Base-by-base conservation (phyloP, 345 rosid genomes). In the Fremontodendron californicum region DNA sequence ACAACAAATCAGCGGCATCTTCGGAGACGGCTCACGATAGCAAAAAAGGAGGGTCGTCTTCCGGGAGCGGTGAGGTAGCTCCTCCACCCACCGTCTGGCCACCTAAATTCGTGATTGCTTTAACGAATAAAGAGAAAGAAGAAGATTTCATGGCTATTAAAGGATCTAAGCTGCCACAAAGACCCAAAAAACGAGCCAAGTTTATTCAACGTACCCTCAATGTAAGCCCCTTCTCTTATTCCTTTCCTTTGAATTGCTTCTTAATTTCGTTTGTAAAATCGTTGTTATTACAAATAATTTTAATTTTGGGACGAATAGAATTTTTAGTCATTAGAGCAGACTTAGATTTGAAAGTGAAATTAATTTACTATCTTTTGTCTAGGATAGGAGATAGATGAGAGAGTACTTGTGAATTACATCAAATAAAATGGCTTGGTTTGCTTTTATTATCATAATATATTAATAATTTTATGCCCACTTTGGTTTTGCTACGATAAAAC, bases 51-150 rank as follows among this genome's bases (percentile, higher is more conserved):
- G 91, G 94, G 27, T 86, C 92, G 21, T 88, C 95, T 12, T 89
- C 91, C 0, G 90, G 89, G 19, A 87, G 90, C 57, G 89, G 93
- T 79, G 95, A 90, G 48, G 91, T 87, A 23, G 85, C 73, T 5
- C 78, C 84, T 2, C 79, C 90, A 16, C 42, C 76, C 0, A 83
- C 84, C 6, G 84, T 85, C 6, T 91, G 95, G 95, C 95, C 95
- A 25, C 93, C 93, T 3, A 91, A 89, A 68, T 89, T 91, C 82
- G 87, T 83, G 87, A 89, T 91, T 82, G 90, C 90, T 65, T 79
- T 91, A 70, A 89, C 96, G 10, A 89, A 89, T 79, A 91, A 91
- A 82, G 96, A 91, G 87, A 91, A 91, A 71, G 96, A 91, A 69
- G 96, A 91, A 75, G 96, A 91, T 79, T 91, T 91, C 87, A 27